Base-by-base conservation (phyloP, 352 stramenopile species). In the Thalassiosira livingstoniorum region DNA sequence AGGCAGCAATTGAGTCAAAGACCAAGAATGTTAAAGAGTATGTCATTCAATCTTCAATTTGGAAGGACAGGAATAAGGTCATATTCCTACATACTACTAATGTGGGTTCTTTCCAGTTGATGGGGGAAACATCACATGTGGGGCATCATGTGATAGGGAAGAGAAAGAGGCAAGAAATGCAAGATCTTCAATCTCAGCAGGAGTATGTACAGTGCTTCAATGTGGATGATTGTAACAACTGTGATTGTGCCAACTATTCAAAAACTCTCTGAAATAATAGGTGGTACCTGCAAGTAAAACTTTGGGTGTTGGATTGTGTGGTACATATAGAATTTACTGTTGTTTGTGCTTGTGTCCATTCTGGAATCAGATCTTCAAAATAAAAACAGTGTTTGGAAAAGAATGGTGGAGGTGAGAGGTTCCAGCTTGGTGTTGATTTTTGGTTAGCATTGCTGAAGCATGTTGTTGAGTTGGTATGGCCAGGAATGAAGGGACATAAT, bases 221-320 rank as follows among this genome's bases (percentile, higher is more conserved):
- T 32, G 67, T 25, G 42, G 54, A 67, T 7, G 67, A 77, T 62
- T 42, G 31, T 11, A 77, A 77, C 29, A 42, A 77, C 29, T 4
- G 39, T 31, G 68, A 77, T 39, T 69, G 68, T 62, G 11, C 57
- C 29, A 25, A 77, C 23, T 77, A 47, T 32, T 69, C 45, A 23
- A 64, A 37, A 25, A 62, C 51, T 18, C 68, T 77, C 47, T 27
- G 42, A 7, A 58, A 11, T 58, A 15, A 58, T 23, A 11, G 47
- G 11, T 58, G n/a, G 11, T 58, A 58, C 21, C 47, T 58, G 11
- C 47, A 23, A 29, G 47, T 58, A 29, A 29, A 37, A 11, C 27
- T 58, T 27, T 58, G 47, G 47, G 11, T 58, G 4, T 23, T 58
- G 21, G 47, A 58, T 58, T 23, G 47, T 23, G 27, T 58, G 11